These are phyloP conservation scores for Tricholoma matsutake DNA, from an alignment of 768 basidiomycete genomes.

Conservation along the genomic window DNA sequence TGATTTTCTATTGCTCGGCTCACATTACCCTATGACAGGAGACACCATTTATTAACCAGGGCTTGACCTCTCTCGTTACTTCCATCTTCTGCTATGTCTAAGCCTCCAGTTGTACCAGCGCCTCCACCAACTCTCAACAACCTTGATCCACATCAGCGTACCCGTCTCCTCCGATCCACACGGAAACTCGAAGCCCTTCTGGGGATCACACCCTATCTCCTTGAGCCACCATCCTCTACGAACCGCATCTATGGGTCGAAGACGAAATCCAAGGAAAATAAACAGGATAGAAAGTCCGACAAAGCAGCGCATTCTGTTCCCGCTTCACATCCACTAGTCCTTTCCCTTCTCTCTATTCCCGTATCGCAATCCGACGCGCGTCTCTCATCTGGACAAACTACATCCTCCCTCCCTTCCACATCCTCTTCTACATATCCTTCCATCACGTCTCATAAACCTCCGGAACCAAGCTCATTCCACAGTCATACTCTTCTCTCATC, in stretches of 20 bases:
- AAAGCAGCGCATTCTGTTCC: background rate
- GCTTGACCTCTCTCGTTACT: background rate
- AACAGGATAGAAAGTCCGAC: background rate
- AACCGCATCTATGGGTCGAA: background rate
- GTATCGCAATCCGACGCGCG: background rate
- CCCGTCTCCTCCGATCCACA: conserved; percentile 54
- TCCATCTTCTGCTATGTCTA: background rate
- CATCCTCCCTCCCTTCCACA: background rate
- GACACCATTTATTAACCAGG: background rate
- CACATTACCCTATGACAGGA: background rate
- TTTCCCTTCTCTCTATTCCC: background rate
- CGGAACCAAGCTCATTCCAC: background rate
- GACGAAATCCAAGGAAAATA: background rate
- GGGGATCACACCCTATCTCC: conserved; percentile 39
- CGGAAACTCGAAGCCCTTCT: conserved; percentile 55
- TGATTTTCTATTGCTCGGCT: background rate
- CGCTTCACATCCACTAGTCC: background rate
- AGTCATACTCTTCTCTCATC: background rate
- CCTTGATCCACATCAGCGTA: conserved; percentile 42
- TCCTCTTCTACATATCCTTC: background rate
- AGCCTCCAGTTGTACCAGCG: background rate
- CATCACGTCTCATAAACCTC: background rate
- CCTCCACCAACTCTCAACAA: conserved; percentile 50
- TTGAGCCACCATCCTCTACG: conserved; percentile 19
- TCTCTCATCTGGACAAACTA: background rate